phyloP scores from a whole-genome alignment of 2,329 filamentous ascomycete species.

The Sporothrix brasiliensis region DNA sequence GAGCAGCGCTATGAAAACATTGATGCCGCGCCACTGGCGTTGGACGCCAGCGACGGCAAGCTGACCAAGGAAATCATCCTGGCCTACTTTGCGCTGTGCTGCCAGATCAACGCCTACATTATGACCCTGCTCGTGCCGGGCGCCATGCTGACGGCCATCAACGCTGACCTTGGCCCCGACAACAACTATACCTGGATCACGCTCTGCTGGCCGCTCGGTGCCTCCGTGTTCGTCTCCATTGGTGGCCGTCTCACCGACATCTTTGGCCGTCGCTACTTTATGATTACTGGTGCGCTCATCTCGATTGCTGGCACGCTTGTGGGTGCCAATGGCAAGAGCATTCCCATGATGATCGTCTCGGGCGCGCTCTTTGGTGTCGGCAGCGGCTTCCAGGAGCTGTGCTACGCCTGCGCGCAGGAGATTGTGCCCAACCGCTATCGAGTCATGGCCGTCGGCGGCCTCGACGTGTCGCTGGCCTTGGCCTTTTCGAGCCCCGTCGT shows the following conservation, averaged over 20 bases:
- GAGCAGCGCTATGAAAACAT: slow-evolving; percentile 4
- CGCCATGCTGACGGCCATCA: slow-evolving; percentile 42
- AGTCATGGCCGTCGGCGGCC: slow-evolving; percentile 31
- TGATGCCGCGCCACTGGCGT: slow-evolving; percentile 15
- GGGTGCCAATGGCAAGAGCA: slow-evolving; percentile 30
- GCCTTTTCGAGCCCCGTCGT: slow-evolving; percentile 36
- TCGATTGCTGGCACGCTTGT: slow-evolving; percentile 30
- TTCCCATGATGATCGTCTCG: slow-evolving; percentile 31
- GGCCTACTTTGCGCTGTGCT: slow-evolving; percentile 33
- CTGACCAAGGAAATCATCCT: slow-evolving; percentile 31
- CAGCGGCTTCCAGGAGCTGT: slow-evolving; percentile 39
- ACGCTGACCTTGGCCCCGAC: slow-evolving; percentile 43
- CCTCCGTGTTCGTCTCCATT: slow-evolving; percentile 37
- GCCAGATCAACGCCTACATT: slow-evolving; percentile 37
- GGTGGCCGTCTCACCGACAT: slow-evolving; percentile 31
- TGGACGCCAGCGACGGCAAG: slow-evolving; percentile 24
- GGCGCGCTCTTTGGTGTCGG: slow-evolving; percentile 31
- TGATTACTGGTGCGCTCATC: slow-evolving; percentile 30
- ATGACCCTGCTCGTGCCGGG: slow-evolving; percentile 41
- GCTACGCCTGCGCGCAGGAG: slow-evolving; percentile 41
- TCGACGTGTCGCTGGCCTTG: slow-evolving; percentile 30
- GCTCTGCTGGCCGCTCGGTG: slow-evolving; percentile 42
- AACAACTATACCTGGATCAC: slow-evolving; percentile 44
- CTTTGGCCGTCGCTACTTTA: slow-evolving; percentile 32
- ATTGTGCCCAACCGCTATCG: slow-evolving; percentile 33